Conservation (phyloP, 352 stramenopile genomes). For the Globisporangium ultimum region DNA sequence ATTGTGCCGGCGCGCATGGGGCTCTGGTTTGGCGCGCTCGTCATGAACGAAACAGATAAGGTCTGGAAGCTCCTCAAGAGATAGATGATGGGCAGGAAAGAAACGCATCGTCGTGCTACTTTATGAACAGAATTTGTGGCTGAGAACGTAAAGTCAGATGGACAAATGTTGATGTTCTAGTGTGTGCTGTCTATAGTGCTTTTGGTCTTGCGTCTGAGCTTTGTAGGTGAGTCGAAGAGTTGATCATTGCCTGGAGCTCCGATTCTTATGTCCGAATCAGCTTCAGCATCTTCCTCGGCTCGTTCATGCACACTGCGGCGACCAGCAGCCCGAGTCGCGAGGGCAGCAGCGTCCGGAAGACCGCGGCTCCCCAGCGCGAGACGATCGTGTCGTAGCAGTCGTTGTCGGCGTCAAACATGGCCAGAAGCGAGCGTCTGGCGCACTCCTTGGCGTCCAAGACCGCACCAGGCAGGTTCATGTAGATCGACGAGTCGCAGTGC, state of each 20-base stretch:
- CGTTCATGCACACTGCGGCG: slow-evolving; percentile 32
- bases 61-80: background rate
- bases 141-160: no score
- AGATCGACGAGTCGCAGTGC: slow-evolving; percentile 37
- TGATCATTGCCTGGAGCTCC: background rate
- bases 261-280: slow-evolving; percentile 1
- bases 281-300: slow-evolving; percentile 7
- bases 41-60: background rate
- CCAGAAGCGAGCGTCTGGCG: slow-evolving; percentile 35
- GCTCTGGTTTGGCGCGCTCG: slow-evolving; percentile 1
- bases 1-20: slow-evolving; percentile 5
- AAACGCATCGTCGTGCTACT: background rate
- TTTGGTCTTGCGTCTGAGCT: no score
- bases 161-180: no score
- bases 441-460: slow-evolving; percentile 37
- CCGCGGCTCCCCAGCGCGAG: slow-evolving; percentile 25
- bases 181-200: no score
- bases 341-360: slow-evolving; percentile 34
- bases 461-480: slow-evolving; percentile 40
- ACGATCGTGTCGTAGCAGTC: slow-evolving; percentile 55
- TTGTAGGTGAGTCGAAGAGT: no score
- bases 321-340: slow-evolving; percentile 34
- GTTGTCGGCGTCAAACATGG: slow-evolving; percentile 47
- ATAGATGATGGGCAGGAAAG: background rate
- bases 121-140: background rate